phyloP scores from a whole-genome alignment of 495 filamentous ascomycete species.

The Copromyces sp. region DNA sequence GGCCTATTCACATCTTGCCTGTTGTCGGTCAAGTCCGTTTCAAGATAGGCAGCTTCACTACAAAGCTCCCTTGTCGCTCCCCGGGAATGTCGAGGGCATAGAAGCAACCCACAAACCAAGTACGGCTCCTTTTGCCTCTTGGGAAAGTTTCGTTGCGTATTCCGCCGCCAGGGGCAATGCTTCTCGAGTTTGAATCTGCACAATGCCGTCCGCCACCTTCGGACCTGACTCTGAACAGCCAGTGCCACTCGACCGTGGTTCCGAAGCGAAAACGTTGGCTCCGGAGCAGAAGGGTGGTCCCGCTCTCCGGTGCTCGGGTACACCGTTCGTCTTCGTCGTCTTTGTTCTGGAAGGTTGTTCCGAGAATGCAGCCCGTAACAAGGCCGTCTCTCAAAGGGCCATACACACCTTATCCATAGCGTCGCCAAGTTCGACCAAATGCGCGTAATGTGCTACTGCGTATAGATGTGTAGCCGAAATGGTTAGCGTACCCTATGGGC shows the following conservation, averaged over 20 bases:
- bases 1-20: not conserved
- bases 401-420: not conserved
- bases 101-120: not conserved
- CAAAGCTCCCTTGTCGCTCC: not conserved
- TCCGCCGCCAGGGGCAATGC: not conserved
- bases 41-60: not conserved
- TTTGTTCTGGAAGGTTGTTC: not conserved
- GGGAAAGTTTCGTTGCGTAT: not conserved
- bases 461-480: not conserved
- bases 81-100: not conserved
- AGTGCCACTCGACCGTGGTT: not conserved
- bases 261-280: not conserved
- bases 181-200: not conserved
- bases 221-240: not conserved
- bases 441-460: not conserved
- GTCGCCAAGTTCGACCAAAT: not conserved
- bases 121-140: not conserved
- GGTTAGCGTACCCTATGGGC: not conserved
- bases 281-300: not conserved
- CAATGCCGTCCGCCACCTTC: not conserved
- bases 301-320: not conserved
- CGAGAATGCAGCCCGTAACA: not conserved
- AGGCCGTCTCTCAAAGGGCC: not conserved
- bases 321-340: not conserved
- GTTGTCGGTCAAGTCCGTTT: not conserved